These are phyloP conservation scores for Colletotrichum cuscutae DNA, from an alignment of 2,329 filamentous ascomycete species.

Conservation along the genomic window DNA sequence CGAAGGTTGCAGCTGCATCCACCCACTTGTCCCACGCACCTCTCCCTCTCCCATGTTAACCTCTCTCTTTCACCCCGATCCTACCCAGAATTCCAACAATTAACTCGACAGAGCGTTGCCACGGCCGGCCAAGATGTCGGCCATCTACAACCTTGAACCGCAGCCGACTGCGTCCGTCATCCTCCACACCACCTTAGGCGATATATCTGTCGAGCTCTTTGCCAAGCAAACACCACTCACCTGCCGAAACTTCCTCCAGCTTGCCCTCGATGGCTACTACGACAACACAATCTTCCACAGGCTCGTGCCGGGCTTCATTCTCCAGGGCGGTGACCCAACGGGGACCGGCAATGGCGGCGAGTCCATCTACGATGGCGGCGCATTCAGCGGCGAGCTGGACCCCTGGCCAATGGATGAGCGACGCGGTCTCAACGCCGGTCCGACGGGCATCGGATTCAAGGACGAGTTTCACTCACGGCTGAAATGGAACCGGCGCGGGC, in stretches of 20 bases:
- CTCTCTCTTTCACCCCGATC: neutral
- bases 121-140: conserved; percentile 71
- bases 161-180: conserved; percentile 93
- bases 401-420: conserved; percentile 76
- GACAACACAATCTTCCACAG: conserved; percentile 94
- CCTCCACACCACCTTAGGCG: conserved; percentile 88
- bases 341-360: conserved; percentile 92
- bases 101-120: neutral
- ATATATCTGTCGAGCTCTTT: conserved; percentile 92
- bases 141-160: conserved; percentile 93
- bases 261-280: conserved; percentile 96
- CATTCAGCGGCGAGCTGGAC: conserved; percentile 77
- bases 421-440: conserved; percentile 69
- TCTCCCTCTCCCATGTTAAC: neutral
- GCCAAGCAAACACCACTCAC: conserved; percentile 93
- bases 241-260: conserved; percentile 94
- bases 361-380: conserved; percentile 89
- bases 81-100: too few species aligned
- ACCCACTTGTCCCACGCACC: neutral
- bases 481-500: conserved; percentile 90
- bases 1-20: neutral
- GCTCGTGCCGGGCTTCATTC: conserved; percentile 88
- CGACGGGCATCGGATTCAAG: conserved; percentile 69
- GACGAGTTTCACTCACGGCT: conserved; percentile 94
- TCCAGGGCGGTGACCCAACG: conserved; percentile 95